phyloP scores from a whole-genome alignment of 176 grass and related monocot genomes.

The bread wheat (Triticum aestivum) region DNA sequence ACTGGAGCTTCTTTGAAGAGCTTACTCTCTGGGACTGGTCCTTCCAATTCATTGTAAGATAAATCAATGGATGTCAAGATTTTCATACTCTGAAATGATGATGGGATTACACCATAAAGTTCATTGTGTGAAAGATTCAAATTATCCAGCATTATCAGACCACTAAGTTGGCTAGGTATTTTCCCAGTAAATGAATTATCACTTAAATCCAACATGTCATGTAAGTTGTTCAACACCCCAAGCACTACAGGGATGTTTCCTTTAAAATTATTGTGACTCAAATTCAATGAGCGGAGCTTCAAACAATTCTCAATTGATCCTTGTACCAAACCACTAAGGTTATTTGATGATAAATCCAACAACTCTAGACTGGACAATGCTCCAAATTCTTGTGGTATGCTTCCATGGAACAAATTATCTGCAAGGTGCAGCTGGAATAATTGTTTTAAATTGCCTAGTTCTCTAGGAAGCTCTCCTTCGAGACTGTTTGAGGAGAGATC shows the following conservation, averaged over 20 bases:
- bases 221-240: background rate
- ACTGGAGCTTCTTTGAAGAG: background rate
- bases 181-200: background rate
- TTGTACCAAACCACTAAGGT: background rate
- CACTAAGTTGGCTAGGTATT: background rate
- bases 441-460: background rate
- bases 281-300: background rate
- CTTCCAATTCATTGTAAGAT: background rate
- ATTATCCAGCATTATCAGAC: background rate
- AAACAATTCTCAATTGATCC: background rate
- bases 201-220: background rate
- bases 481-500: background rate
- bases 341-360: background rate
- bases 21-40: background rate
- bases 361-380: background rate
- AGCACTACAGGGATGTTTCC: background rate
- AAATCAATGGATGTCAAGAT: background rate
- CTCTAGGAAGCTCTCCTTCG: background rate
- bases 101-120: background rate
- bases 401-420: background rate
- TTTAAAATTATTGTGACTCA: background rate
- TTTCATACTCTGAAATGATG: background rate
- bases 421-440: background rate
- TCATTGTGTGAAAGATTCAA: background rate
- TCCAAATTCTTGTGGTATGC: background rate